Conservation (phyloP, 1,284 basidiomycete genomes). For the Coriolopsis trogii region DNA sequence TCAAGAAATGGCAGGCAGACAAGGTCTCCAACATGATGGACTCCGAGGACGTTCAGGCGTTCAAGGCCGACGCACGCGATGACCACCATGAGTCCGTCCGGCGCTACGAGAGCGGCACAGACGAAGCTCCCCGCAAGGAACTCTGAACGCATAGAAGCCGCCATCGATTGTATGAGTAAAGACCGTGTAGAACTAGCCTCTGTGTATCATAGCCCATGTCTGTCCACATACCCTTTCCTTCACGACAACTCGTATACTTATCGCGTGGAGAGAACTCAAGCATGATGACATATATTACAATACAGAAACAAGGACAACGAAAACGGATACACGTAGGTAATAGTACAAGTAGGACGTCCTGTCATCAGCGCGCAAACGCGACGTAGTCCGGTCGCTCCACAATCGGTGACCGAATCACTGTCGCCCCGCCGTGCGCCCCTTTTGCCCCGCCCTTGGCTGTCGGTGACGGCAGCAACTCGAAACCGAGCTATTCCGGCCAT, state of each 20-base stretch:
- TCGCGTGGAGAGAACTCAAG: too few species aligned
- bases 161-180: too few species aligned
- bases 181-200: too few species aligned
- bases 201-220: too few species aligned
- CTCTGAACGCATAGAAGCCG: too few species aligned
- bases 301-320: neutral
- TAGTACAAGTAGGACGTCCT: neutral
- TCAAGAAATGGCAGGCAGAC: slow-evolving; percentile 39
- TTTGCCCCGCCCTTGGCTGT: too few species aligned
- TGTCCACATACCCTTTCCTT: too few species aligned
- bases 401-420: slow-evolving; percentile 1
- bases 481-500: slow-evolving; percentile 3
- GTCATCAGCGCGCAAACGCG: neutral
- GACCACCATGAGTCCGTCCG: slow-evolving; percentile 27
- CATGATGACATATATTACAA: too few species aligned
- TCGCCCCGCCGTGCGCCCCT: too few species aligned
- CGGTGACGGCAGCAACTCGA: slow-evolving; percentile 6
- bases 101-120: slow-evolving; percentile 23
- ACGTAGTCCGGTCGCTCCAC: slow-evolving; percentile 5
- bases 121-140: slow-evolving; percentile 23
- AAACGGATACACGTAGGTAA: neutral
- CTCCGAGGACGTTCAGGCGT: slow-evolving; percentile 28
- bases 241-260: too few species aligned
- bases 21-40: slow-evolving; percentile 31
- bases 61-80: slow-evolving; percentile 25